Percentiles rank a stretch among this genome's conserved stretches.
Evolutionary conservation across 1,284 basidiomycete genomes (phyloP).

Genomic region (Pterula multifida): DNA sequence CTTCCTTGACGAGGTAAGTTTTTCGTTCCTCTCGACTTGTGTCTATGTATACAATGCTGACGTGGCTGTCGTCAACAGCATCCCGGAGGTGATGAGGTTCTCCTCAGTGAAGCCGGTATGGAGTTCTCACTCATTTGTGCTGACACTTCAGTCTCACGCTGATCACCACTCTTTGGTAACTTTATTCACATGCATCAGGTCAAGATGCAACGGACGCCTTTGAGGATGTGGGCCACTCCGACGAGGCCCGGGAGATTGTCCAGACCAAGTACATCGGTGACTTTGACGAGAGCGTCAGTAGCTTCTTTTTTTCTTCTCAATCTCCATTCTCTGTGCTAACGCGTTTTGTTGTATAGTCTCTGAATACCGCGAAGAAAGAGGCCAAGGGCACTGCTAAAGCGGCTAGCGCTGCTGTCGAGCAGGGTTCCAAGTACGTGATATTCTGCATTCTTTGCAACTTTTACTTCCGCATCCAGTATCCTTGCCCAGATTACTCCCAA

Average conservation of each 20-base stretch:
- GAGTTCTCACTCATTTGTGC: constrained; percentile 6
- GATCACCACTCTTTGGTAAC: constrained; percentile 5
- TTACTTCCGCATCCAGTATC: not conserved
- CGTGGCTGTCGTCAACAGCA: constrained; percentile 42
- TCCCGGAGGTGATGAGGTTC: constrained; percentile 95
- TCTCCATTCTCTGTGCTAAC: not conserved
- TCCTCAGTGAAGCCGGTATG: constrained; percentile 86
- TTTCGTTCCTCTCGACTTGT: constrained; percentile 12
- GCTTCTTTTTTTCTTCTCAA: constrained; percentile 6
- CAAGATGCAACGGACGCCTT: constrained; percentile 97
- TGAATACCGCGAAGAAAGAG: not conserved
- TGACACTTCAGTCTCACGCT: constrained; percentile 6
- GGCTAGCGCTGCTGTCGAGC: constrained; percentile 40
- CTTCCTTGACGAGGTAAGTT: constrained; percentile 44
- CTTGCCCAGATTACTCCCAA: not conserved
- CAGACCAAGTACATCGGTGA: constrained; percentile 68
- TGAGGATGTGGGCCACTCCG: constrained; percentile 98
- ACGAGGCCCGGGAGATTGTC: constrained; percentile 90
- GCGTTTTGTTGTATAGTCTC: not conserved
- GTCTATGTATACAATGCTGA: not conserved
- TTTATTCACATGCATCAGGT: constrained; percentile 36
- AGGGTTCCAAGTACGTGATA: constrained; percentile 55
- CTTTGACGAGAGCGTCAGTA: constrained; percentile 61
- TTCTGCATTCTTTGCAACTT: not conserved
- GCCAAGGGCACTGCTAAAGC: constrained; percentile 23